Percentiles rank a stretch among this genome's conserved stretches.
phyloP scores from a whole-genome alignment of 768 basidiomycete genomes.

The Psilocybe sp. region DNA sequence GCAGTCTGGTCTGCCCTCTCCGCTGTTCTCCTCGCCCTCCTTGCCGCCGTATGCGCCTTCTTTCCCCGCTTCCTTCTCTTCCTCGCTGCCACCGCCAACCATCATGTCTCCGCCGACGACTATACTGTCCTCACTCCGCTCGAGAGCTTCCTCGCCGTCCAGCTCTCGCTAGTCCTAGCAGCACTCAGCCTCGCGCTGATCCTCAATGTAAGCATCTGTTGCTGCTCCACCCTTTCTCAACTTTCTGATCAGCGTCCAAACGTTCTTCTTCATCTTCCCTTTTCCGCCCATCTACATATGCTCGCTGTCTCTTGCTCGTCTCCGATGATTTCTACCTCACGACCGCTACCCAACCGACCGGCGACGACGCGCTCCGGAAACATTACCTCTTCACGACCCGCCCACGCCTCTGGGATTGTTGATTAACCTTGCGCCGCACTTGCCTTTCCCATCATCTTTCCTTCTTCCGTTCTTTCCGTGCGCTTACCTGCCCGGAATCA shows the following conservation, averaged over 20 bases:
- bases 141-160: slow-evolving; percentile 66
- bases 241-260: not conserved
- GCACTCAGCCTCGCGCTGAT: slow-evolving; percentile 55
- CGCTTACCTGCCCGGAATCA: slow-evolving; percentile 12
- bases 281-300: too few relatives aligned
- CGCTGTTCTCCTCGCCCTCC: slow-evolving; percentile 22
- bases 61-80: slow-evolving; percentile 71
- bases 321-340: too few relatives aligned
- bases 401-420: too few relatives aligned
- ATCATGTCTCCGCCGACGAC: not conserved
- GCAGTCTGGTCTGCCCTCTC: slow-evolving; percentile 29
- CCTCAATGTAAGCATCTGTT: slow-evolving; percentile 42
- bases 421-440: too few relatives aligned
- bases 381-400: too few relatives aligned
- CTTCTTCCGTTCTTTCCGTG: too few relatives aligned
- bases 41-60: slow-evolving; percentile 26
- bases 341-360: too few relatives aligned
- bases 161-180: slow-evolving; percentile 60
- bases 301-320: too few relatives aligned
- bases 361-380: too few relatives aligned
- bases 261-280: slow-evolving; percentile 21
- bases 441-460: too few relatives aligned
- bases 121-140: slow-evolving; percentile 50
- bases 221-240: not conserved
- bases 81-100: slow-evolving; percentile 44